phyloP scores from a whole-genome alignment of 257 asterid species.

The Datura wrightii region DNA sequence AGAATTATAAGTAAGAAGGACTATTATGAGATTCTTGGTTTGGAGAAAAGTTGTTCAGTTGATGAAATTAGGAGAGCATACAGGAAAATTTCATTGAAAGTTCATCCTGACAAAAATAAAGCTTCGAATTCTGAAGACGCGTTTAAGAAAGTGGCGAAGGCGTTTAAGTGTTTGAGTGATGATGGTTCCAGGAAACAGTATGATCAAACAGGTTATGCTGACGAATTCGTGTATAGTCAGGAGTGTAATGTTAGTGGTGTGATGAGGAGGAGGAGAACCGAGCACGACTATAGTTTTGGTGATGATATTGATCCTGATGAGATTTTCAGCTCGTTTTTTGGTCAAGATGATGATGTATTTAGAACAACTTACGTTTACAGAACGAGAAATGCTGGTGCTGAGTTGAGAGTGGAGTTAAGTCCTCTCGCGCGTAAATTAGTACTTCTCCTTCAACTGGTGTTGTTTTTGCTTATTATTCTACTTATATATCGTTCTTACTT shows the following conservation, averaged over 20 bases:
- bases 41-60: slow-evolving; percentile 74
- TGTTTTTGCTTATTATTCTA: slow-evolving; percentile 73
- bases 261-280: slow-evolving; percentile 61
- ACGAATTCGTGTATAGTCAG: slow-evolving; percentile 63
- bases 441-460: slow-evolving; percentile 74
- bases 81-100: slow-evolving; percentile 82
- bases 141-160: slow-evolving; percentile 86
- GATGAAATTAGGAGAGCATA: slow-evolving; percentile 90
- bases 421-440: slow-evolving; percentile 64
- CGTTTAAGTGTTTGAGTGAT: slow-evolving; percentile 89
- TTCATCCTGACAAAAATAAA: slow-evolving; percentile 92
- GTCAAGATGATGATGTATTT: slow-evolving; percentile 57
- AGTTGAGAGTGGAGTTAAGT: slow-evolving; percentile 68
- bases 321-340: slow-evolving; percentile 80
- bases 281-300: slow-evolving; percentile 53
- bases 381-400: slow-evolving; percentile 58
- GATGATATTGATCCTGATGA: slow-evolving; percentile 88
- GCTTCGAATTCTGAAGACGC: slow-evolving; percentile 96
- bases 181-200: slow-evolving; percentile 83
- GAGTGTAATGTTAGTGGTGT: slow-evolving; percentile 51
- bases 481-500: slow-evolving; percentile 83
- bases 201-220: slow-evolving; percentile 78
- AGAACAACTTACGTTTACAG: slow-evolving; percentile 71
- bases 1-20: slow-evolving; percentile 73
- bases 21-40: slow-evolving; percentile 79